Conservation (phyloP, 2,329 filamentous ascomycete species). For the Myriosclerotinia scirpicola region DNA sequence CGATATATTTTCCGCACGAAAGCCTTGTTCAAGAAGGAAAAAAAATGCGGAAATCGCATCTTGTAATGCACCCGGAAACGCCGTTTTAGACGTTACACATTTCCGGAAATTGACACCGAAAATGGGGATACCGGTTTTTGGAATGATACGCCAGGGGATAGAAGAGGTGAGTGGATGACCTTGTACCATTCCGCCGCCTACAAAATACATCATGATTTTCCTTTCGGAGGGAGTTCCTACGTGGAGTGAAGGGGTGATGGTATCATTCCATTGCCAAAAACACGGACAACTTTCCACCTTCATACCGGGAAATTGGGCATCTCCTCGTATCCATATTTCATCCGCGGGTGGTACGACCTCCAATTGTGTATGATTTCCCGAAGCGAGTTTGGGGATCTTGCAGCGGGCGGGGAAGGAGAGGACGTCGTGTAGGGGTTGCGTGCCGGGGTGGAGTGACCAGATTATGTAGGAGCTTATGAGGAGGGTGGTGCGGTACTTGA, state of each 20-base stretch:
- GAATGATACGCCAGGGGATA: neutral
- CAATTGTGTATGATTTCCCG: neutral
- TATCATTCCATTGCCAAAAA: neutral
- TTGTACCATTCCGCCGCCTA: neutral
- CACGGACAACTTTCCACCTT: neutral
- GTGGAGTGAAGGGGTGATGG: neutral
- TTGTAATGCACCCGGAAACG: neutral
- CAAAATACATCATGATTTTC: neutral
- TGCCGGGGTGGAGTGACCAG: slow-evolving; percentile 1
- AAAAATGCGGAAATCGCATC: neutral
- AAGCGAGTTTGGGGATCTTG: neutral
- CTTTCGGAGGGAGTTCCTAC: neutral
- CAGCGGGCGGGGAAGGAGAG: slow-evolving; percentile 7
- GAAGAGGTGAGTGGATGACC: neutral
- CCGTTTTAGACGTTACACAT: neutral
- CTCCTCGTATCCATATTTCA: neutral
- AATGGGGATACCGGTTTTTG: neutral
- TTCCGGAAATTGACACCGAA: slow-evolving; percentile 3
- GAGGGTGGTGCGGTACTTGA: neutral
- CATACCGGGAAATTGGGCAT: neutral
- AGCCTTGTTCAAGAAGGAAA: neutral
- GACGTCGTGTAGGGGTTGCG: slow-evolving; percentile 2
- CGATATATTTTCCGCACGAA: neutral
- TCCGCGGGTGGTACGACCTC: neutral
- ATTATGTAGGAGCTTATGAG: neutral